phyloP scores from a whole-genome alignment of 805 yeast species.

The Ogataea degrootiae region DNA sequence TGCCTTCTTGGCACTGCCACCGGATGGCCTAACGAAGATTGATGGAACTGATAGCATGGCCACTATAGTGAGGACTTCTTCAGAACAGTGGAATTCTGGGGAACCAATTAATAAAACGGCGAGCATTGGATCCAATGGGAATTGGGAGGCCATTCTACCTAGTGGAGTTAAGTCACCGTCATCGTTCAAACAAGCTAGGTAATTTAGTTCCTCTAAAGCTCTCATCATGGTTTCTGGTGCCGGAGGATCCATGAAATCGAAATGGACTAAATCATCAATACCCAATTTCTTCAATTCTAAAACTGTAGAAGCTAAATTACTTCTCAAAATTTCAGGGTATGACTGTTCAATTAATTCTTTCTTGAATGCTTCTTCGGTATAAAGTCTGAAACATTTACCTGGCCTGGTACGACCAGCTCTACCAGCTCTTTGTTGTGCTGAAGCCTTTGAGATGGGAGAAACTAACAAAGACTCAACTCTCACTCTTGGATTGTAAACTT shows the following conservation, averaged over 20 bases:
- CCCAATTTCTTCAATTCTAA: constrained; percentile 91
- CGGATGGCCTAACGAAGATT: constrained; percentile 91
- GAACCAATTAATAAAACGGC: constrained; percentile 91
- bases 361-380: constrained; percentile 95
- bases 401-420: constrained; percentile 99
- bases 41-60: constrained; percentile 90
- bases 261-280: constrained; percentile 92
- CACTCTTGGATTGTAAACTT: constrained; percentile 93
- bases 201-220: constrained; percentile 92
- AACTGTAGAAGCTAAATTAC: constrained; percentile 87
- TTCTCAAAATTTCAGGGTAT: constrained; percentile 90
- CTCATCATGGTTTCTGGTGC: constrained; percentile 99
- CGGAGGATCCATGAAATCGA: constrained; percentile 98
- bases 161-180: constrained; percentile 86
- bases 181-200: constrained; percentile 83
- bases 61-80: constrained; percentile 82
- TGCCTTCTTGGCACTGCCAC: constrained; percentile 72
- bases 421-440: constrained; percentile 98
- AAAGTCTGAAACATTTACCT: constrained; percentile 93
- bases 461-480: constrained; percentile 92
- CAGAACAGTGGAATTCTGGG: constrained; percentile 79
- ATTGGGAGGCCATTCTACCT: constrained; percentile 86
- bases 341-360: constrained; percentile 92
- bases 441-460: constrained; percentile 94
- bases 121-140: constrained; percentile 93